Conservation (phyloP, 306 rosid genomes). For the Quercus suber region DNA sequence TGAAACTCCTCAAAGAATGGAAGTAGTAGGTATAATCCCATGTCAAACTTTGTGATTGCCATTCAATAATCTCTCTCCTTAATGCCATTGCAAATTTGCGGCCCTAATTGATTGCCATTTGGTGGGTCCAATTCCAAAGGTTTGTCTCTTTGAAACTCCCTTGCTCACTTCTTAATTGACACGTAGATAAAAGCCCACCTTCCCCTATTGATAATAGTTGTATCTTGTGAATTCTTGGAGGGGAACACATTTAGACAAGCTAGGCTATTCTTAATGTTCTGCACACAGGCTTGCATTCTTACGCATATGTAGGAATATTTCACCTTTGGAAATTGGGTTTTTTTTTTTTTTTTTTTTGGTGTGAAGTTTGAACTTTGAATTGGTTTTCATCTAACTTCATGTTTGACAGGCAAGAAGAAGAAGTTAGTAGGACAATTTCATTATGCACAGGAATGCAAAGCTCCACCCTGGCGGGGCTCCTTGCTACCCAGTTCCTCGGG, state of each 20-base stretch:
- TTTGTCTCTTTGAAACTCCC: neutral
- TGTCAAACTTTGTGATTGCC: neutral
- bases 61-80: neutral
- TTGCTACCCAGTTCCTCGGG: constrained; percentile 94
- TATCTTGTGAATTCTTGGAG: neutral
- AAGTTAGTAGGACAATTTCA: constrained; percentile 71
- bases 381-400: constrained; percentile 4
- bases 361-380: neutral
- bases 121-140: no score
- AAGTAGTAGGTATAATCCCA: neutral
- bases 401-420: constrained; percentile 72
- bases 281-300: neutral
- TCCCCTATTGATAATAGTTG: neutral
- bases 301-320: neutral
- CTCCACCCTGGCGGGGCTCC: constrained; percentile 94
- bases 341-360: neutral
- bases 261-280: neutral
- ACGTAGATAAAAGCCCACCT: neutral
- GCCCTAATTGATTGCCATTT: no score
- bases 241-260: neutral
- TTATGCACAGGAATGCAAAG: constrained; percentile 99
- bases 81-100: neutral
- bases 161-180: neutral
- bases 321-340: neutral
- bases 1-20: neutral